Percentiles rank a stretch among this genome's conserved stretches.
Evolutionary conservation across 2,329 filamentous ascomycete species (phyloP).

Genomic region (Scedosporium minutisporum): DNA sequence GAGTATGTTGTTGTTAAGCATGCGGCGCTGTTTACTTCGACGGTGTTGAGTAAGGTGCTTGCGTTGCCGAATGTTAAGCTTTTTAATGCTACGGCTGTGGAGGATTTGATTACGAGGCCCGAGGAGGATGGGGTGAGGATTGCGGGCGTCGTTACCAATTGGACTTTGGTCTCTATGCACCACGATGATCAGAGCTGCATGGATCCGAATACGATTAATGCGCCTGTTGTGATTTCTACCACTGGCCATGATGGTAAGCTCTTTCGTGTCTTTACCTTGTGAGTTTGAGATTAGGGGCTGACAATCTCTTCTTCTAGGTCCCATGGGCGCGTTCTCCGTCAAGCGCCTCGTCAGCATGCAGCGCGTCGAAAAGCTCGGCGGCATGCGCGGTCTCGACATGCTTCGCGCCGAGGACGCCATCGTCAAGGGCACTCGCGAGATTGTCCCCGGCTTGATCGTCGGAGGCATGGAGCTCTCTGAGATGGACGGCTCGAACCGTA

Average conservation of each 20-base stretch:
- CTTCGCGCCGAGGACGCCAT: constrained; percentile 85
- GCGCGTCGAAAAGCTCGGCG: constrained; percentile 70
- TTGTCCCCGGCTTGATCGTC: constrained; percentile 81
- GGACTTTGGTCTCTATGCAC: constrained; percentile 82
- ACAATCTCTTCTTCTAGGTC: constrained; percentile 24
- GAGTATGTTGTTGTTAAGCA: constrained; percentile 90
- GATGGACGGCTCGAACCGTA: constrained; percentile 82
- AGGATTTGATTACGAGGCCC: constrained; percentile 81
- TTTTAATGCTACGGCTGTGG: constrained; percentile 88
- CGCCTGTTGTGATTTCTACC: constrained; percentile 77
- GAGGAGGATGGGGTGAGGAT: constrained; percentile 52
- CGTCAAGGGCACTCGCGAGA: constrained; percentile 81
- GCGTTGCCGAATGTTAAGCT: constrained; percentile 86
- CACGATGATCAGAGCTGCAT: constrained; percentile 89
- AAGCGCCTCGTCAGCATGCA: constrained; percentile 89
- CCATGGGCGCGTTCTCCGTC: constrained; percentile 83
- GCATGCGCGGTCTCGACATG: constrained; percentile 93
- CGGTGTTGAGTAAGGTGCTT: constrained; percentile 73
- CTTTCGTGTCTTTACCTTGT: not conserved
- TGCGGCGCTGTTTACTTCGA: constrained; percentile 84
- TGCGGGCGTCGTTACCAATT: constrained; percentile 89
- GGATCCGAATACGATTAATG: constrained; percentile 96
- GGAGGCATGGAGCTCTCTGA: constrained; percentile 91
- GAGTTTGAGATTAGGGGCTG: not conserved
- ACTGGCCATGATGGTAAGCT: constrained; percentile 69